Conservation (phyloP, 257 asterid species). For the Paulownia fortunei region DNA sequence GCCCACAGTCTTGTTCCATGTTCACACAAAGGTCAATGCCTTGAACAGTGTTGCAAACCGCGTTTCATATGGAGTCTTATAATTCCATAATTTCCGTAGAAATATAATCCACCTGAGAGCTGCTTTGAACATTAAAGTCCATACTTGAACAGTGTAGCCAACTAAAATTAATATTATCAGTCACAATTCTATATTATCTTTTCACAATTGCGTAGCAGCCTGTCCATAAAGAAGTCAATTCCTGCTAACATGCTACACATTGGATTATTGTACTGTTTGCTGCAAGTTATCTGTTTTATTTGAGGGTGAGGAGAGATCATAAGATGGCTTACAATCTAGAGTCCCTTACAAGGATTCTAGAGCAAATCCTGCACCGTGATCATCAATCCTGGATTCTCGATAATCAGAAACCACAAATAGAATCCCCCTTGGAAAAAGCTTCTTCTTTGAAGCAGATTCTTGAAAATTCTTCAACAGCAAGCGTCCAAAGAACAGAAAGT, state of each 20-base stretch:
- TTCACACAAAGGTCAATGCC: not conserved
- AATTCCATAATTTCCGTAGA: no score
- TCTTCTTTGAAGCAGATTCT: constrained; percentile 23
- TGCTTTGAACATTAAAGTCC: no score
- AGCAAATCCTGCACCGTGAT: constrained; percentile 26
- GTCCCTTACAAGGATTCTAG: constrained; percentile 23
- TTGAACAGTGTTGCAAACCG: not conserved
- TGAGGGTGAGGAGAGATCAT: not conserved
- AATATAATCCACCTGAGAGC: no score
- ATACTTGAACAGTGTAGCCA: no score
- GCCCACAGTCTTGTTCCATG: no score
- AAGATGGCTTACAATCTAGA: constrained; percentile 35
- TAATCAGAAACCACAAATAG: constrained; percentile 10
- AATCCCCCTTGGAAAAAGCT: constrained; percentile 28
- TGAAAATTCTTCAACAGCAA: not conserved
- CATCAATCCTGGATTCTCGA: constrained; percentile 25
- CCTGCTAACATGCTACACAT: not conserved
- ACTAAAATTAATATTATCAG: no score
- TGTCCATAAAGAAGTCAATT: not conserved
- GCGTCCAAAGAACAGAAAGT: not conserved
- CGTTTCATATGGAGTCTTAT: not conserved
- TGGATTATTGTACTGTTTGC: not conserved
- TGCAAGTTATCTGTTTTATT: not conserved
- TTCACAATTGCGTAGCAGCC: no score
- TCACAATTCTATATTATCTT: no score